Percentiles rank a stretch among this genome's conserved stretches.
Conservation (phyloP, 768 basidiomycete genomes). For the Pholiota molesta region DNA sequence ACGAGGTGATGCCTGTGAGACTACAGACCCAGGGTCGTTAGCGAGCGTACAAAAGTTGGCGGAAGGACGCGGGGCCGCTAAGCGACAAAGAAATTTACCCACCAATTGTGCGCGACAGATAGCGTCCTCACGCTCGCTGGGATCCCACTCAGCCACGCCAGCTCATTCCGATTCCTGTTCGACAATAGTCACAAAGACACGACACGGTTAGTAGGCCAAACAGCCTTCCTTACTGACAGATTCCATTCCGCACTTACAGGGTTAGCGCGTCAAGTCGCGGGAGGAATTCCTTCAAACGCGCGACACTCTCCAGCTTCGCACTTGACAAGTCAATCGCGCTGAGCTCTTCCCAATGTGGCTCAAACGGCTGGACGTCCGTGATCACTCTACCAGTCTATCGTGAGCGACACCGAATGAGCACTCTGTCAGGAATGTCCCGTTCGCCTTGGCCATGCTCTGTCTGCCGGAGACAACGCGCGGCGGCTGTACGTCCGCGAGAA, state of each 20-base stretch:
- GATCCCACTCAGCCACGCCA: constrained; percentile 82
- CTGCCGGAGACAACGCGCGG: constrained; percentile 30
- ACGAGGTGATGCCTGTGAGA: constrained; percentile 86
- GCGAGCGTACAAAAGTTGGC: not conserved
- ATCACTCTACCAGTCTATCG: constrained; percentile 88
- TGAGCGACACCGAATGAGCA: constrained; percentile 96
- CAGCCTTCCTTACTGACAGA: not conserved
- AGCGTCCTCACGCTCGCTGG: constrained; percentile 74
- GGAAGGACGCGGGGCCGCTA: constrained; percentile 4
- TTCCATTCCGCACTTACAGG: constrained; percentile 47
- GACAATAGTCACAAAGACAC: constrained; percentile 9
- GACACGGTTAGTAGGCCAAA: not conserved
- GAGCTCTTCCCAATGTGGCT: constrained; percentile 91
- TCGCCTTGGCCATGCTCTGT: constrained; percentile 34
- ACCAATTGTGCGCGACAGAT: constrained; percentile 79
- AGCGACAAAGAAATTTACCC: constrained; percentile 31
- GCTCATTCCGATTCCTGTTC: constrained; percentile 68
- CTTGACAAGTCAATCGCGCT: constrained; percentile 71
- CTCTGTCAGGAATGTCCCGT: constrained; percentile 80
- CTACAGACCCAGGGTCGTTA: constrained; percentile 35
- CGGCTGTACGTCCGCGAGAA: constrained; percentile 49
- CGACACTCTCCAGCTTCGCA: constrained; percentile 79
- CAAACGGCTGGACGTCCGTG: constrained; percentile 93
- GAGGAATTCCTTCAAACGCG: constrained; percentile 85
- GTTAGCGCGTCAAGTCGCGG: constrained; percentile 76